These are phyloP conservation scores for Mucor irregularis DNA, from an alignment of 371 early-diverging fungal genomes.

Conservation along the genomic window DNA sequence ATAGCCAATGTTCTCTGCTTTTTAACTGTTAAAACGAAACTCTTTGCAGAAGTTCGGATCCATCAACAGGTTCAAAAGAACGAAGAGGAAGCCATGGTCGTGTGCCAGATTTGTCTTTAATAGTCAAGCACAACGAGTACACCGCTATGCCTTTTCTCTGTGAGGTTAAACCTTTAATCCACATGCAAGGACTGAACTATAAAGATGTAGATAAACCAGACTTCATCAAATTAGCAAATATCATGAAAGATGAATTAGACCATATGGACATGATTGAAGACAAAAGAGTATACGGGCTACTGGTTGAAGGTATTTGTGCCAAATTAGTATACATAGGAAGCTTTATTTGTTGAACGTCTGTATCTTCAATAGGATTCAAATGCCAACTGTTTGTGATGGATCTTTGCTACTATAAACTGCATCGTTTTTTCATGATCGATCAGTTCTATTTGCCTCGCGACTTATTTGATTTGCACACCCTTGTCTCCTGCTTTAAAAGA, in stretches of 20 bases:
- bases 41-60: not conserved
- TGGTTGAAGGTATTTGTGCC: conserved; percentile 1
- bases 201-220: conserved; percentile 1
- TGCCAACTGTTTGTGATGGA: conserved; percentile 4
- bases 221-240: conserved; percentile 3
- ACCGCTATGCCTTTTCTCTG: conserved; percentile 4
- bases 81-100: conserved; percentile 1
- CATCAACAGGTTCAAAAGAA: not conserved
- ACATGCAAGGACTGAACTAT: not conserved
- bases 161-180: not conserved
- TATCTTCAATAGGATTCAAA: not conserved
- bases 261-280: conserved; percentile 2
- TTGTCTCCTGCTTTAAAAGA: conserved; percentile 1
- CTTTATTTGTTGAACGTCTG: not conserved
- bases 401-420: not conserved
- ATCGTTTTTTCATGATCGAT: not conserved
- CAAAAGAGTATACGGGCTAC: not conserved
- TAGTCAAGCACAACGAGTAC: not conserved
- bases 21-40: not conserved
- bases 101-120: not conserved
- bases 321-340: not conserved
- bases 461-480: not conserved
- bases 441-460: not conserved
- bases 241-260: conserved; percentile 10
- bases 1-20: not conserved